Evolutionary conservation across 2,329 filamentous ascomycete genomes (phyloP).

Genomic region (Arthrocladium fulminans): DNA sequence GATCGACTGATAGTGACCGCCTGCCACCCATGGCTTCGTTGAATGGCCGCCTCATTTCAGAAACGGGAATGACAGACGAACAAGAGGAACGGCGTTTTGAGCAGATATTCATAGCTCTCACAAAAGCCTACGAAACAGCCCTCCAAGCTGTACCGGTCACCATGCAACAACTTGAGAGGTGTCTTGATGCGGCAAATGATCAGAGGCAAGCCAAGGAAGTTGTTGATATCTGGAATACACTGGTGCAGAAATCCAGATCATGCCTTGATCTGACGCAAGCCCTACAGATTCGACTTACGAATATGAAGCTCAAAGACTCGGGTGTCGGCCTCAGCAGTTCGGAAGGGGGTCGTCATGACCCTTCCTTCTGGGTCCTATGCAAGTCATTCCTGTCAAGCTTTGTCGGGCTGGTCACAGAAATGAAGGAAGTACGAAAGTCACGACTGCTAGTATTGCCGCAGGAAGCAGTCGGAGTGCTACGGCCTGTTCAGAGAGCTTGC

Average conservation of each 20-base stretch:
- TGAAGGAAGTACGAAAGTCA: constrained; percentile 39
- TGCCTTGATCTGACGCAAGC: constrained; percentile 65
- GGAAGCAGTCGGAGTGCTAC: constrained; percentile 65
- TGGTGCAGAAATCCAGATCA: constrained; percentile 62
- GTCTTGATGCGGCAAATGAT: constrained; percentile 55
- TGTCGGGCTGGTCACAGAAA: constrained; percentile 38
- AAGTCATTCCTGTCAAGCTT: constrained; percentile 48
- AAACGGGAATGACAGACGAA: constrained; percentile 55
- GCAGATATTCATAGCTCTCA: constrained; percentile 67
- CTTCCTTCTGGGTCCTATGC: constrained; percentile 60
- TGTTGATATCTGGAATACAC: constrained; percentile 57
- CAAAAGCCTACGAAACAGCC: constrained; percentile 63
- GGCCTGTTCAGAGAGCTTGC: constrained; percentile 71
- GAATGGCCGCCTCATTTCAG: constrained; percentile 43
- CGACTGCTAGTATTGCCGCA: constrained; percentile 40
- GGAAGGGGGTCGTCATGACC: constrained; percentile 36
- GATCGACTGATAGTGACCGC: constrained; percentile 65
- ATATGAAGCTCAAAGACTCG: constrained; percentile 78
- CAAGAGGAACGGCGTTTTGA: constrained; percentile 79
- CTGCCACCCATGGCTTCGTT: constrained; percentile 42
- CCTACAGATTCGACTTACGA: constrained; percentile 62
- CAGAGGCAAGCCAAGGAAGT: constrained; percentile 52
- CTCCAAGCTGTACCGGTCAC: constrained; percentile 62
- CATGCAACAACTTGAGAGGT: constrained; percentile 55
- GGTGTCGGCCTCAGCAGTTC: constrained; percentile 48